Evolutionary conservation across 805 yeast genomes (phyloP).

Genomic region (Monosporozyma solicola): DNA sequence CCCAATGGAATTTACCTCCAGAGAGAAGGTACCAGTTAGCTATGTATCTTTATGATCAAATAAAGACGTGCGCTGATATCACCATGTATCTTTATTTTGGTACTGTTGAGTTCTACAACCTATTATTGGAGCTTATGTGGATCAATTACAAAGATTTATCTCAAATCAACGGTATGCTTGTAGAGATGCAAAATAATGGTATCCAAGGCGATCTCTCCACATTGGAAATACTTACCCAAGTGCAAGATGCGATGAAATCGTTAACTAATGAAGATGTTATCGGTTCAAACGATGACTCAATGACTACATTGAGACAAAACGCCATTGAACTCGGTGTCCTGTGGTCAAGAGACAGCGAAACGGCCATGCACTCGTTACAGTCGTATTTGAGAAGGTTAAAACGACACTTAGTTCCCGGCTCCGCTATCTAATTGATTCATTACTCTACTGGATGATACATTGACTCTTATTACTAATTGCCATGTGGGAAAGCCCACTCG

Average conservation of each 20-base stretch:
- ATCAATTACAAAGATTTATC: constrained; percentile 19
- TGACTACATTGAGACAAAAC: neutral
- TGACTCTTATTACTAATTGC: neutral
- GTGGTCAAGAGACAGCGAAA: constrained; percentile 22
- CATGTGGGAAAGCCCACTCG: neutral
- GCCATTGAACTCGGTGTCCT: constrained; percentile 10
- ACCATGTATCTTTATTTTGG: constrained; percentile 25
- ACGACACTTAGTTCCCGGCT: neutral
- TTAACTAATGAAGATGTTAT: constrained; percentile 15
- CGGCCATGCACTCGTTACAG: constrained; percentile 14
- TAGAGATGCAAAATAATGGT: constrained; percentile 29
- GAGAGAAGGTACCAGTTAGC: constrained; percentile 22
- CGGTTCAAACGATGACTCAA: neutral
- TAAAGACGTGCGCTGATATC: constrained; percentile 20
- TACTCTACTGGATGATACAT: neutral
- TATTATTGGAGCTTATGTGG: constrained; percentile 24
- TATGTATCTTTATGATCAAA: constrained; percentile 21
- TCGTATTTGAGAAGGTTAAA: constrained; percentile 10
- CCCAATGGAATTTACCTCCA: constrained; percentile 10
- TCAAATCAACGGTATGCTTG: constrained; percentile 13
- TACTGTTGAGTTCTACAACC: constrained; percentile 25
- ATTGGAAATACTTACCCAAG: constrained; percentile 15
- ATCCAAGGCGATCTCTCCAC: constrained; percentile 26
- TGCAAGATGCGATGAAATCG: constrained; percentile 12
- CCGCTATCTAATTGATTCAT: neutral